Percentiles rank a stretch among this genome's conserved stretches.
Conservation (phyloP, 805 yeast species). For the Kregervanrija pseudodelftensis region DNA sequence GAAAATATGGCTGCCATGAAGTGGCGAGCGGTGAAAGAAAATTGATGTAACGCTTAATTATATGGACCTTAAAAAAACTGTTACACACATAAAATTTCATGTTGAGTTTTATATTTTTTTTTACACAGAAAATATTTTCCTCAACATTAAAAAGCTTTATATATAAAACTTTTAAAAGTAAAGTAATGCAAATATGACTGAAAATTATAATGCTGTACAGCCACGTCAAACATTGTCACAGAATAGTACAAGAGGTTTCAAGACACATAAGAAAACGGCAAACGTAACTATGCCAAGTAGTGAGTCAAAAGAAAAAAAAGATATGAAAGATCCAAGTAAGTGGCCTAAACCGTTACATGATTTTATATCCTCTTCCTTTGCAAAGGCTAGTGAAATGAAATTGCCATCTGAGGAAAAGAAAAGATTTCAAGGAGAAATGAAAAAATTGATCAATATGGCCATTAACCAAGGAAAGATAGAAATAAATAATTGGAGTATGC, state of each 20-base stretch:
- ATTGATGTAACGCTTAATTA: background rate
- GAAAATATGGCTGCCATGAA: slow-evolving; percentile 21
- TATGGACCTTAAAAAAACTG: too few species aligned
- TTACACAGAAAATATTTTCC: too few species aligned
- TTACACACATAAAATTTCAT: too few species aligned
- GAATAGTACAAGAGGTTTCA: too few species aligned
- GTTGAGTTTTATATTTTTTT: too few species aligned
- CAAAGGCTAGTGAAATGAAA: slow-evolving; percentile 30
- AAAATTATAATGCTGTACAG: too few species aligned
- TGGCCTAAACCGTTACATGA: slow-evolving; percentile 53
- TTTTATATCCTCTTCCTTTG: slow-evolving; percentile 44
- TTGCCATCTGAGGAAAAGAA: slow-evolving; percentile 19
- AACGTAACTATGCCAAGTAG: background rate
- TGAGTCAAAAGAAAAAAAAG: slow-evolving; percentile 1
- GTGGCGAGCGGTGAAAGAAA: background rate
- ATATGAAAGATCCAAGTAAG: slow-evolving; percentile 24
- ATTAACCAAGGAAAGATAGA: slow-evolving; percentile 35
- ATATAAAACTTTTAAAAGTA: too few species aligned
- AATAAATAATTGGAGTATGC: slow-evolving; percentile 47
- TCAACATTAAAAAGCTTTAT: too few species aligned
- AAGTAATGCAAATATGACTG: too few species aligned
- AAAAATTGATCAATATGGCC: slow-evolving; percentile 41
- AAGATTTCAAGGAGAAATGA: slow-evolving; percentile 43
- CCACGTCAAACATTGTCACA: too few species aligned
- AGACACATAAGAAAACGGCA: background rate